Base-by-base conservation (phyloP, 139 green algal species). In the Deuterostichococcus epilithicus region DNA sequence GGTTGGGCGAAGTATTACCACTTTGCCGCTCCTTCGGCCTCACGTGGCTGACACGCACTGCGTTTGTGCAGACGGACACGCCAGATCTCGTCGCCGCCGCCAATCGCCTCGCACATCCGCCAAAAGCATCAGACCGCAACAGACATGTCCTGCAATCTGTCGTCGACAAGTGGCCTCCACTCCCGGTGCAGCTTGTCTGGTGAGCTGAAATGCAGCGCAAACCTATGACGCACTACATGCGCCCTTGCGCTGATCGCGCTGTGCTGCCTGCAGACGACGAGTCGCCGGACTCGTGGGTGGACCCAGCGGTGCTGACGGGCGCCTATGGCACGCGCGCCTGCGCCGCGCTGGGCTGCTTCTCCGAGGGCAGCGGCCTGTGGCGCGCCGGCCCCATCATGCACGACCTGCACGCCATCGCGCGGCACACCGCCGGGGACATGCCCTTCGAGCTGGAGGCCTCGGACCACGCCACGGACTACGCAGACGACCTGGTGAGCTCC, bases 331-430 rank as follows among this genome's bases (percentile, higher is more conserved):
- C 60, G 22, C 26, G 30, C 32, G 72, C 66, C 6, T 78, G 76
- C 34, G 0, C 52, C 3, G 73, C 58, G 4, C 73, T 77, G 58
- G 73, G 34, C 35, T 60, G 58, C 34, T 77, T 72, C 34, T n/a
- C 25, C 2, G 73, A 77, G 73, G 59, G 36, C 34, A n/a, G 39
- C 42, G 78, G 78, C 8, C 63, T 82, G 58, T 44, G 58, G 25
- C 30, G n/a, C 28, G 63, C 63, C 28, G 5, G 5, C 13, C 2
- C 28, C n/a, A 69, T 35, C 30, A 6, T 8, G 28, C 28, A 10
- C 6, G 63, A 37, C 30, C 28, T 69, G n/a, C 63, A 69, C 5
- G 37, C 28, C n/a, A 35, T 69, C 30, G 63, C 63, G 52, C 52
- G 18, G 13, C 52, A 63, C 52, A 30, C 52, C 20, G 28, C 18